phyloP scores from a whole-genome alignment of 768 basidiomycete genomes.

The Tricholoma flavovirens region DNA sequence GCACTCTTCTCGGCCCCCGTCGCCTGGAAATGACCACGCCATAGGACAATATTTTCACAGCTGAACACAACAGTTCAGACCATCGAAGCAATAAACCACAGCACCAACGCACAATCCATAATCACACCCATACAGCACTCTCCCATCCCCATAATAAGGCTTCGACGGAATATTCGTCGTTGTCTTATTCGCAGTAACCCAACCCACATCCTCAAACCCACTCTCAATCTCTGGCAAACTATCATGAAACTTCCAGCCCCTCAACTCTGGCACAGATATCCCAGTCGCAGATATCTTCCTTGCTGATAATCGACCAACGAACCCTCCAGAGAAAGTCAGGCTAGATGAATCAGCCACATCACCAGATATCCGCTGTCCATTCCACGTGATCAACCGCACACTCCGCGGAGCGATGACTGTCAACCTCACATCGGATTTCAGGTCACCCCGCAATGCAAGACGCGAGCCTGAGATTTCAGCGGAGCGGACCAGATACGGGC shows the following conservation, averaged over 20 bases:
- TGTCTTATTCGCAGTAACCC: constrained; percentile 66
- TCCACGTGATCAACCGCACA: constrained; percentile 62
- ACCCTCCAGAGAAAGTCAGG: constrained; percentile 37
- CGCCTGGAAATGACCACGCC: constrained; percentile 74
- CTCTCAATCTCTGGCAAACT: constrained; percentile 64
- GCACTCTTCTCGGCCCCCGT: constrained; percentile 56
- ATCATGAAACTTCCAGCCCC: constrained; percentile 69
- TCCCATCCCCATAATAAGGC: constrained; percentile 68
- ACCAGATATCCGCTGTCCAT: constrained; percentile 45
- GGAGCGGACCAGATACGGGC: constrained; percentile 58
- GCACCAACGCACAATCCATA: constrained; percentile 67
- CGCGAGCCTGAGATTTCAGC: constrained; percentile 42
- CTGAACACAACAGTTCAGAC: constrained; percentile 30
- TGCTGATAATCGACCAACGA: constrained; percentile 41
- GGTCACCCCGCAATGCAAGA: constrained; percentile 64
- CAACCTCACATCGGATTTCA: constrained; percentile 51
- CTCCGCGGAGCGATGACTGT: constrained; percentile 57
- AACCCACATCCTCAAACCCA: constrained; percentile 55
- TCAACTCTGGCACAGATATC: constrained; percentile 43
- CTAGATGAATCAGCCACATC: constrained; percentile 25
- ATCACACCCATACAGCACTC: constrained; percentile 81
- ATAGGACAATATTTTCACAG: constrained; percentile 78
- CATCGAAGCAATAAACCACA: not conserved
- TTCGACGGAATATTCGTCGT: constrained; percentile 67
- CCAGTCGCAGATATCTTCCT: constrained; percentile 22